Percentiles rank a stretch among this genome's conserved stretches.
These are phyloP conservation scores for Hypoxylon sp. DNA, from an alignment of 2,329 filamentous ascomycete species.

Conservation along the genomic window DNA sequence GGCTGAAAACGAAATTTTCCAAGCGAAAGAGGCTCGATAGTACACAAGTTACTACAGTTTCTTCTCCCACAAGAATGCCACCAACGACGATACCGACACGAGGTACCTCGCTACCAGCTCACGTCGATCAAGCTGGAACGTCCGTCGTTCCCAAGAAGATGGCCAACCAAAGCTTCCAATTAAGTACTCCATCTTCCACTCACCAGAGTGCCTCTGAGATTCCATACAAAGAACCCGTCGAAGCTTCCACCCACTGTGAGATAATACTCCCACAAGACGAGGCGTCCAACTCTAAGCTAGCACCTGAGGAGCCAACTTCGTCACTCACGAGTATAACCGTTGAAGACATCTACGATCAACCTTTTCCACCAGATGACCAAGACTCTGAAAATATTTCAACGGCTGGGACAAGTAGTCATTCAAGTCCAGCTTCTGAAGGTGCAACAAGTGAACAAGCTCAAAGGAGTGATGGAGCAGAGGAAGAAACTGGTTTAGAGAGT, in stretches of 20 bases:
- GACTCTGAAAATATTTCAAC: slow-evolving; percentile 7
- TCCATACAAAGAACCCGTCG: not conserved
- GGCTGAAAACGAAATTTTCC: slow-evolving; percentile 48
- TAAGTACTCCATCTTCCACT: slow-evolving; percentile 47
- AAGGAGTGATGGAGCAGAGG: slow-evolving; percentile 18
- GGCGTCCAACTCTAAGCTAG: slow-evolving; percentile 1
- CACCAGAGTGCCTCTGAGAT: slow-evolving; percentile 28
- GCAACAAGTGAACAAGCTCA: slow-evolving; percentile 7
- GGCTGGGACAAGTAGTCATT: not conserved
- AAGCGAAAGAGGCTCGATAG: slow-evolving; percentile 44
- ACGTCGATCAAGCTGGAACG: not conserved
- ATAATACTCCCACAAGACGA: not conserved
- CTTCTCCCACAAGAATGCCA: slow-evolving; percentile 43
- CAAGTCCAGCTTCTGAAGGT: slow-evolving; percentile 6
- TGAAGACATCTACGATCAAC: not conserved
- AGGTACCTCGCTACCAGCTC: slow-evolving; percentile 27
- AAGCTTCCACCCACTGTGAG: not conserved
- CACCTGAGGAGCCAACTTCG: not conserved
- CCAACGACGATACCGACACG: slow-evolving; percentile 7
- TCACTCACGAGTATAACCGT: not conserved
- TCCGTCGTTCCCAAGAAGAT: slow-evolving; percentile 6
- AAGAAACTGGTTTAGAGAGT: slow-evolving; percentile 43
- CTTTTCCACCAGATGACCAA: not conserved
- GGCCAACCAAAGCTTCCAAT: slow-evolving; percentile 46
- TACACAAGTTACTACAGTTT: slow-evolving; percentile 38